These are phyloP conservation scores for Solanum hybrid DNA, from an alignment of 305 asterid species.

Conservation along the genomic window DNA sequence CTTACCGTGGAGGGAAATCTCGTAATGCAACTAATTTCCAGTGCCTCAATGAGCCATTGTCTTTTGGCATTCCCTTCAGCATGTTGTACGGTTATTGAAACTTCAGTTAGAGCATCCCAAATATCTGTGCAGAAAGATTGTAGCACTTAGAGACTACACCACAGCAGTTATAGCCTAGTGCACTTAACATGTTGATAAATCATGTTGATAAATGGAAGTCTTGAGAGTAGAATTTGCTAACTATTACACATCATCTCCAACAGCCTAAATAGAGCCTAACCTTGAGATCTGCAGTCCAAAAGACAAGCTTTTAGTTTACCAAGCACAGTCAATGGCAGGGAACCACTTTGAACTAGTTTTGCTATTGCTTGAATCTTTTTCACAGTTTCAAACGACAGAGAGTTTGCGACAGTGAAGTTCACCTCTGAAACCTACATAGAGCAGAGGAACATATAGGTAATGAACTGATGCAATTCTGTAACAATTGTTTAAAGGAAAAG, in stretches of 20 bases:
- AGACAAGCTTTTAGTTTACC: constrained; percentile 36
- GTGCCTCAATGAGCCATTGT: constrained; percentile 79
- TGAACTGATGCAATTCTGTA: background rate
- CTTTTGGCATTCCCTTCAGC: constrained; percentile 53
- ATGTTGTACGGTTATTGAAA: constrained; percentile 52
- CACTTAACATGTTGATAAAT: background rate
- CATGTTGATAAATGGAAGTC: background rate
- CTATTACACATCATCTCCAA: constrained; percentile 1
- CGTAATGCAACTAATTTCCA: constrained; percentile 72
- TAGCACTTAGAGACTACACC: background rate
- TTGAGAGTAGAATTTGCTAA: background rate
- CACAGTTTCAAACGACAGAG: constrained; percentile 16
- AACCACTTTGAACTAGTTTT: constrained; percentile 64
- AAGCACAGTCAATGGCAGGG: constrained; percentile 60
- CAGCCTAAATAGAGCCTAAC: constrained; percentile 28
- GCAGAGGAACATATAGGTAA: constrained; percentile 9
- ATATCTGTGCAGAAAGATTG: constrained; percentile 37
- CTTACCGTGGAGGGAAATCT: constrained; percentile 85
- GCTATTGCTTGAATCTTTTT: constrained; percentile 63
- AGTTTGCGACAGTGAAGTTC: constrained; percentile 28
- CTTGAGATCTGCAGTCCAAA: constrained; percentile 39
- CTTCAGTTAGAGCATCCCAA: constrained; percentile 76
- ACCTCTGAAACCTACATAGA: constrained; percentile 42
- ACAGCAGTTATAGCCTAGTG: background rate
- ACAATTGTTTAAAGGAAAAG: background rate